Evolutionary conservation across 805 yeast genomes (phyloP).

Genomic region (Metschnikowia cubensis): DNA sequence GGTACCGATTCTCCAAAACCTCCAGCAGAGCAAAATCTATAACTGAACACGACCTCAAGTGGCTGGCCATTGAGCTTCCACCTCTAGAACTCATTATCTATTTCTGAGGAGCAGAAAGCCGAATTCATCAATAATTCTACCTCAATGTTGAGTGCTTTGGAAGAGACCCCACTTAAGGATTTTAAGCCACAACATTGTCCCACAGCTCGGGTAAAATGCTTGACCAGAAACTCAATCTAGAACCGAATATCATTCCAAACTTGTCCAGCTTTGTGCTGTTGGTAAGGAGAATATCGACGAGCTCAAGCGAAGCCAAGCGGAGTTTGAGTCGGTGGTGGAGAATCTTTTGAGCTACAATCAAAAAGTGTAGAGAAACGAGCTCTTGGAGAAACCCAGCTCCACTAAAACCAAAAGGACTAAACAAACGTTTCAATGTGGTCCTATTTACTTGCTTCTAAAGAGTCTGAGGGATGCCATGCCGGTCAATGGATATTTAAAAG

Average conservation of each 20-base stretch:
- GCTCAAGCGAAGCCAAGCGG: conserved; percentile 59
- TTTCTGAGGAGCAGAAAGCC: conserved; percentile 26
- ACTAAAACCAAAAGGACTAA: conserved; percentile 22
- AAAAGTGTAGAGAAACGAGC: conserved; percentile 54
- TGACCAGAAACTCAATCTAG: conserved; percentile 34
- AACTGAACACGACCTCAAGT: conserved; percentile 29
- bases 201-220: conserved; percentile 23
- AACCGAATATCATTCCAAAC: conserved; percentile 22
- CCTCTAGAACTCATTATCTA: conserved; percentile 28
- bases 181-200: conserved; percentile 25
- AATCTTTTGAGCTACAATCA: conserved; percentile 90
- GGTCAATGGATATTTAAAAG: conserved; percentile 8
- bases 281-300: conserved; percentile 53
- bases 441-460: neutral
- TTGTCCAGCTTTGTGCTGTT: conserved; percentile 31
- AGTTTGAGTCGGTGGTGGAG: conserved; percentile 85
- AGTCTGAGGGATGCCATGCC: neutral
- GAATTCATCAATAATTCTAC: conserved; percentile 24
- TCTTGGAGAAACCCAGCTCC: conserved; percentile 30
- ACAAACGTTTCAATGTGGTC: conserved; percentile 10
- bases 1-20: neutral
- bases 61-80: conserved; percentile 37
- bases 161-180: conserved; percentile 32
- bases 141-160: conserved; percentile 27
- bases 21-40: conserved; percentile 19